Evolutionary conservation across 129 eudicot species (phyloP).

Genomic region (Lonicera japonica): DNA sequence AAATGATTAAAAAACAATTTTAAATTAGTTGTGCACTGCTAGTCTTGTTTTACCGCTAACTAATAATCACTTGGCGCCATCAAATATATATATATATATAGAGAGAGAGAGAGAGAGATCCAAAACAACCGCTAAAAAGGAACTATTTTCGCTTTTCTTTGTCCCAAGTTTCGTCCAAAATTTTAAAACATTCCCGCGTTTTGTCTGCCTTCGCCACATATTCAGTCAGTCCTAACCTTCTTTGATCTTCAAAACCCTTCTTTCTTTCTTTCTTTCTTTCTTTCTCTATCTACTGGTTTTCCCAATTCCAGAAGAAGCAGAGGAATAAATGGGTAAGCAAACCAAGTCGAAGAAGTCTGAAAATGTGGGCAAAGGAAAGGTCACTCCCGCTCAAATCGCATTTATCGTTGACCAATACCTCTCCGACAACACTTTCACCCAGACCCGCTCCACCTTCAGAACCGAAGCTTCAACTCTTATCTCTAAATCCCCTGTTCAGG

Average conservation of each 20-base stretch:
- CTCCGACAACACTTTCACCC: conserved; percentile 45
- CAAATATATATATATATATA: too few species aligned
- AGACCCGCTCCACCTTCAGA: conserved; percentile 54
- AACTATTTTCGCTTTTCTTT: background rate
- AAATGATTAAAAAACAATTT: too few species aligned
- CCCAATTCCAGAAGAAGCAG: too few species aligned
- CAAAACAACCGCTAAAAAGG: conserved; percentile 18
- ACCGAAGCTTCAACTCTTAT: conserved; percentile 61
- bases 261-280: too few species aligned
- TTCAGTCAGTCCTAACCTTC: background rate
- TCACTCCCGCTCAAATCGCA: conserved; percentile 75
- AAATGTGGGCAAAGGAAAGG: conserved; percentile 52
- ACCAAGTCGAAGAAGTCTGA: conserved; percentile 34
- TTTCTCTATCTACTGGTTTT: too few species aligned
- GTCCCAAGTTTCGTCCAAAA: conserved; percentile 14
- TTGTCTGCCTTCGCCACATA: background rate
- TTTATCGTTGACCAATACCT: conserved; percentile 87
- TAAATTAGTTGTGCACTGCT: too few species aligned
- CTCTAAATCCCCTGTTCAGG: conserved; percentile 60
- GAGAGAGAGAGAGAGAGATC: background rate
- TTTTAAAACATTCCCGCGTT: conserved; percentile 41
- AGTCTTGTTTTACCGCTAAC: background rate
- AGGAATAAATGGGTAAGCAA: conserved; percentile 44
- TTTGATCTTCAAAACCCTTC: background rate
- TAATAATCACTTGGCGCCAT: background rate